Base-by-base conservation (phyloP, 495 filamentous ascomycete species). In the Penicillium pancosmium region DNA sequence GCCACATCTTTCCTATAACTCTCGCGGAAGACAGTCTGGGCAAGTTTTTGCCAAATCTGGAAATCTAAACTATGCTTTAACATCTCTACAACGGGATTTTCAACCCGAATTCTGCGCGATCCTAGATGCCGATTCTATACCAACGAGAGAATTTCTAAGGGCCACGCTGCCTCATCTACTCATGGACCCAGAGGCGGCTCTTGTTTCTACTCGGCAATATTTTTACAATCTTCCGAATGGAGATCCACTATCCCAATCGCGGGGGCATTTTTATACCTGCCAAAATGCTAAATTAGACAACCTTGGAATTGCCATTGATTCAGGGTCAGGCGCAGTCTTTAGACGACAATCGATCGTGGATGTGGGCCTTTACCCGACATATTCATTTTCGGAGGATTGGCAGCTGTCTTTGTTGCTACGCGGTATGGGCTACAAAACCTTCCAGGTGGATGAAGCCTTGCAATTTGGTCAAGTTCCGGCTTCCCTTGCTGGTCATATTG, bases 381-480 rank as follows among this genome's bases (percentile, higher is more conserved):
- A 70, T 19, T 80, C 78, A 9, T 73, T 83, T 41, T 75, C 75
- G 5, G 83, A 85, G 57, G 83, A 85, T 52, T 73, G 76, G 56
- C 73, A 73, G 57, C 73, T 77, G 2, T 84, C 82, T 0, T 65
- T 76, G 13, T 65, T 80, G 0, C 59, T 84, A 33, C 67, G 77
- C 15, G 77, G 77, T 0, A 55, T 64, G 10, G 82, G 78, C 0
- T 75, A 78, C 62, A 68, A 69, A 19, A 80, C 72, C 6, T 69
- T 79, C 6, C 80, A 78, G 50, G 67, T 82, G 3, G 75, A 78
- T 27, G 82, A 84, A 50, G 63, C 70, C 13, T 55, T 84, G 13
- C 82, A 85, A 60, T 82, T 70, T 19, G 82, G 82, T 0, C 72
- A 75, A 0, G 79, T 82, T n/a, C 82, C 82, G 2, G 71, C 77